Base-by-base conservation (phyloP, 2,329 filamentous ascomycete species). In the Alternaria gaisen region DNA sequence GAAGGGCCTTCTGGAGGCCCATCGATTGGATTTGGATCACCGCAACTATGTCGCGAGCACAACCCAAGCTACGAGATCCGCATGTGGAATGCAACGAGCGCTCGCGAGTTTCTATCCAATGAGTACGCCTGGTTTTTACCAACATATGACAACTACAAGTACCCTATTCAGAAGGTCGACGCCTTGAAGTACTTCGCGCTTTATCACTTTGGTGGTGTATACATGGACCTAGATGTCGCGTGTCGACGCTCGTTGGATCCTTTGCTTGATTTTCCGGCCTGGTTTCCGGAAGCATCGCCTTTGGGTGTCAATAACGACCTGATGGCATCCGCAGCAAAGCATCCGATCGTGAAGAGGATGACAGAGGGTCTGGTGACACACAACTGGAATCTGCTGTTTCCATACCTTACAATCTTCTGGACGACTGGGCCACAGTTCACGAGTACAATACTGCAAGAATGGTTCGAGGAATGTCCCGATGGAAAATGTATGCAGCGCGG, bases 361-460 rank as follows among this genome's bases (percentile, higher is more conserved):
- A 61, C 68, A 2, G 48, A 43, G 16, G 48, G 47, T 2, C 42
- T 66, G 5, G 18, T 32, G 3, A 24, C 47, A 3, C 60, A 70
- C n/a, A 65, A 72, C 36, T 42, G 44, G 43, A 67, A 70, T 32
- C 54, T 68, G 30, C 9, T 68, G 6, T 72, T 69, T 28, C 68
- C 72, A 2, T 76, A 74, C 47, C 41, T 75, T 9, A 75, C 72
- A 0, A 70, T 76, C 11, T 74, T 74, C 48, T 75, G 68, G 67
- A 70, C 61, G 28, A 76, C 73, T 1, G 73, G 72, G 3, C 73
- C 72, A 6, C 70, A 73, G 20, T 76, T 74, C 20, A 60, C 60
- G 0, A 69, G 67, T 24, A 66, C 72, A n/a, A 59, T 74, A 16
- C 38, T 74, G n/a, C 58, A 64, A 52, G 66, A 61, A 24, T 75